These are phyloP conservation scores for Herpomyces periplanetae DNA, from an alignment of 2,329 filamentous ascomycete species.

Conservation along the genomic window DNA sequence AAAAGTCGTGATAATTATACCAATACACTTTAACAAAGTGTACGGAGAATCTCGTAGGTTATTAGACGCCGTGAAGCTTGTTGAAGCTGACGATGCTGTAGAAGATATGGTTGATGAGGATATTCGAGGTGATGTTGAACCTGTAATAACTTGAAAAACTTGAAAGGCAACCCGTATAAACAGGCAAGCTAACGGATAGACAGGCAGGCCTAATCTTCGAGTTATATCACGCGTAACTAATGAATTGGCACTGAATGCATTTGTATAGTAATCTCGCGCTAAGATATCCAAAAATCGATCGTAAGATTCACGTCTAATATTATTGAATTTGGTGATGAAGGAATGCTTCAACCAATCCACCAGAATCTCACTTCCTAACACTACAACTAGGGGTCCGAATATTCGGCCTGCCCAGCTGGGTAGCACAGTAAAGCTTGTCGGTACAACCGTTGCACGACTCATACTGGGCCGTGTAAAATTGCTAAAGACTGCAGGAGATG, in stretches of 20 bases:
- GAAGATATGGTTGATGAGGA: constrained; percentile 36
- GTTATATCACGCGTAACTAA: too few relatives aligned
- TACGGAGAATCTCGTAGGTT: too few relatives aligned
- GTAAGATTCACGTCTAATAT: constrained; percentile 65
- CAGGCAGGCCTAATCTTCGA: constrained; percentile 50
- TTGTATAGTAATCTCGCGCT: constrained; percentile 63
- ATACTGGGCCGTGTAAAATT: constrained; percentile 17
- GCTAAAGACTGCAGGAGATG: constrained; percentile 6
- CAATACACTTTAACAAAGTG: too few relatives aligned
- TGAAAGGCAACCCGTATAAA: constrained; percentile 82
- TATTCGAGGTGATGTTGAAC: constrained; percentile 48
- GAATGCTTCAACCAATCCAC: constrained; percentile 92
- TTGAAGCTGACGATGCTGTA: constrained; percentile 35
- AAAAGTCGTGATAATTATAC: too few relatives aligned
- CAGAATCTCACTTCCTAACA: constrained; percentile 77
- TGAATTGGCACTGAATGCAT: constrained; percentile 53
- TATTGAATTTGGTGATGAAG: constrained; percentile 96
- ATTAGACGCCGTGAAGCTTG: too few relatives aligned
- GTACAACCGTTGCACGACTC: constrained; percentile 32
- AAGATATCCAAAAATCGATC: constrained; percentile 61
- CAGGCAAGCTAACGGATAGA: constrained; percentile 66
- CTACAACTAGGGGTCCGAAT: constrained; percentile 61
- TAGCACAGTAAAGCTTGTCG: constrained; percentile 58
- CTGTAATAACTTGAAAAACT: constrained; percentile 94
- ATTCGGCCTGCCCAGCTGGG: constrained; percentile 53